Evolutionary conservation across 352 stramenopile species (phyloP), one percentile per base, ranked within the genome.

Genomic region (Phytophthora syringae): DNA sequence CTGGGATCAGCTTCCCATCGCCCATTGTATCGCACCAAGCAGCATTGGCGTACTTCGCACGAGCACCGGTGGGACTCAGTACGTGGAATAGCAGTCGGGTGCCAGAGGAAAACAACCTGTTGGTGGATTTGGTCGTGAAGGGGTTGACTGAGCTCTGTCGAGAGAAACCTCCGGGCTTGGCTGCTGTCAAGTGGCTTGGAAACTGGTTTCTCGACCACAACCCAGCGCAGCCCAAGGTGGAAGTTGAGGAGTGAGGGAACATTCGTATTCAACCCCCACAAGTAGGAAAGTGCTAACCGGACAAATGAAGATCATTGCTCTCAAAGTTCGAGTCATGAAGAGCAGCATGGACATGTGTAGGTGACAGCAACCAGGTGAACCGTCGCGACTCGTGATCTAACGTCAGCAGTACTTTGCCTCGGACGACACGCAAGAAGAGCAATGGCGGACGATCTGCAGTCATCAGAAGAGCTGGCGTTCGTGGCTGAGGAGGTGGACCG

Each of bases 401-500:
- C n/a, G n/a, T n/a, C n/a, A n/a, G 47, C 13, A 16, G 15, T 43
- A 55, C 18, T 6, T 37, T 40, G 15, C 12, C 34, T 13, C 15
- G 16, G 34, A 42, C 30, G 11, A 55, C 9, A 28, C 13, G 18
- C 21, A 25, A 43, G 7, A 49, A 13, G 27, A 5, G 27, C 48
- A 21, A 94, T 92, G 82, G 79, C 88, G 32, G 84, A 94, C 56
- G 88, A 96, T n/a, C 62, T 96, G 59, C 88, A 96, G 64, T 94
- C 82, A 44, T 91, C 88, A 13, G 87, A 96, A 68, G 88, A 96
- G 77, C 70, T 97, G 20, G 91, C 90, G 13, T 98, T 98, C 55
- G 90, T 97, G 27, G 88, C 92, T 1, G 92, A 98, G 55, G 86
- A 97, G 57, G 87, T 98, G 36, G 90, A 98, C 57, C 86, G 88